Conservation (phyloP, 768 basidiomycete genomes). For the Lentinula aciculospora region DNA sequence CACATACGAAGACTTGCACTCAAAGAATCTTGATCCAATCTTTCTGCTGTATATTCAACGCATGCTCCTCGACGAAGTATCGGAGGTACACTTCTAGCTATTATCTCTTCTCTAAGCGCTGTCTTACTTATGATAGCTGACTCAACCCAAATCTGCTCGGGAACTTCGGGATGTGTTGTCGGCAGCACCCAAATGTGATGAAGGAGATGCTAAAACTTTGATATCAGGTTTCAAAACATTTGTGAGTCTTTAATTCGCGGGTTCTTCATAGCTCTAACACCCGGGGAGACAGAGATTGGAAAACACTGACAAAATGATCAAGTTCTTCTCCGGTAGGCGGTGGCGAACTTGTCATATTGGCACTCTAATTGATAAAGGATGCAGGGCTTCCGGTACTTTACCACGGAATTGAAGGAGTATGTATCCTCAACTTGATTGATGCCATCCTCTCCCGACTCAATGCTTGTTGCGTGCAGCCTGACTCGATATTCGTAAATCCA, state of each 20-base stretch:
- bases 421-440: background rate
- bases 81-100: constrained; percentile 48
- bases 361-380: background rate
- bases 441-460: background rate
- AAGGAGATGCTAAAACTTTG: constrained; percentile 14
- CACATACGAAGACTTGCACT: constrained; percentile 53
- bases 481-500: background rate
- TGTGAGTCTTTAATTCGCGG: background rate
- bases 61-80: constrained; percentile 61
- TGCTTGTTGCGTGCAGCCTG: background rate
- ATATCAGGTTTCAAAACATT: constrained; percentile 3
- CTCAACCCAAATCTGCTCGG: constrained; percentile 50
- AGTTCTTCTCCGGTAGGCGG: constrained; percentile 51
- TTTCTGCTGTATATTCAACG: constrained; percentile 64
- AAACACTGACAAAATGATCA: constrained; percentile 54
- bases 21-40: constrained; percentile 44
- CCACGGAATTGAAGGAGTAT: constrained; percentile 21
- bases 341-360: background rate
- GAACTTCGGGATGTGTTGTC: constrained; percentile 42
- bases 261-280: background rate
- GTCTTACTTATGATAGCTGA: constrained; percentile 41
- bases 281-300: constrained; percentile 28
- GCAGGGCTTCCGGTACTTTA: constrained; percentile 55
- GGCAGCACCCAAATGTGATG: constrained; percentile 34
- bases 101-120: background rate